Evolutionary conservation across 2,329 filamentous ascomycete species (phyloP).

Genomic region (Fusarium sambucinum): DNA sequence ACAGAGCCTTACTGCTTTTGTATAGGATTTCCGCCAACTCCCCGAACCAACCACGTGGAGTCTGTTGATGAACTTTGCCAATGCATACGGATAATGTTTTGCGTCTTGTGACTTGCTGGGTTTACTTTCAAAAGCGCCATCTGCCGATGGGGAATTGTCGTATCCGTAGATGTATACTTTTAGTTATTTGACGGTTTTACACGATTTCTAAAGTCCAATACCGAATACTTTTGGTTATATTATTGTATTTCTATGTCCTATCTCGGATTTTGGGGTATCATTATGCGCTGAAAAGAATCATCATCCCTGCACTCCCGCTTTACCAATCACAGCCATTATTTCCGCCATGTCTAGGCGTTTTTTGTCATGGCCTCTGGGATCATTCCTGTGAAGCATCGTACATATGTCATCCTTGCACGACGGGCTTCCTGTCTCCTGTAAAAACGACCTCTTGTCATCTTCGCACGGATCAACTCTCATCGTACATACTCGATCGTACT

Average conservation of each 20-base stretch:
- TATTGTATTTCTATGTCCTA: constrained; percentile 20
- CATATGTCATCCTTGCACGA: neutral
- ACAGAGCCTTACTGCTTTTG: constrained; percentile 19
- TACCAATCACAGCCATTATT: neutral
- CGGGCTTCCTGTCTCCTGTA: neutral
- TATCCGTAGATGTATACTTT: neutral
- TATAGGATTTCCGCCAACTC: constrained; percentile 23
- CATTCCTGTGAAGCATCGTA: neutral
- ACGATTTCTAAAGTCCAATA: no score
- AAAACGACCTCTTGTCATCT: neutral
- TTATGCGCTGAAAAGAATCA: constrained; percentile 36
- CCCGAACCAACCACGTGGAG: constrained; percentile 29
- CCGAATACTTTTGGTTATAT: constrained; percentile 1
- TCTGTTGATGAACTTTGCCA: neutral
- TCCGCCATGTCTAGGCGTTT: constrained; percentile 11
- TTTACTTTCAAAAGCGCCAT: neutral
- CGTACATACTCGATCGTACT: neutral
- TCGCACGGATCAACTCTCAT: neutral
- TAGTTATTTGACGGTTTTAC: no score
- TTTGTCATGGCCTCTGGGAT: neutral
- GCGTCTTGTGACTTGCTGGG: neutral
- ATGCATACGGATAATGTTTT: neutral
- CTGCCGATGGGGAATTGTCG: neutral
- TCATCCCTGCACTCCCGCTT: constrained; percentile 3
- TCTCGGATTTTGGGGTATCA: constrained; percentile 35